phyloP scores from a whole-genome alignment of 805 yeast species.

The Nakazawaea anatomiae region DNA sequence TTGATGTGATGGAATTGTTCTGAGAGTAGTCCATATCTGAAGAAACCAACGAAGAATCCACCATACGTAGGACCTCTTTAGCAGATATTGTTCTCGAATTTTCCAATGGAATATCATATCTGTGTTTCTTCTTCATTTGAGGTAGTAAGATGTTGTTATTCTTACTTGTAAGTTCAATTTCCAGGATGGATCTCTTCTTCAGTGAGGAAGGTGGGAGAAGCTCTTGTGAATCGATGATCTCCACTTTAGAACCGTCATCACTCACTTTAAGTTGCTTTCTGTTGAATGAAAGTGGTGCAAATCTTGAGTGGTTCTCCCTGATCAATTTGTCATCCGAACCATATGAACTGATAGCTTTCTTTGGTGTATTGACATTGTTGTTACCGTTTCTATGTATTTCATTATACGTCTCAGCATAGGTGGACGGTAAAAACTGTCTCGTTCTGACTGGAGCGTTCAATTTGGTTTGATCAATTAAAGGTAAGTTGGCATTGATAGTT shows the following conservation, averaged over 20 bases:
- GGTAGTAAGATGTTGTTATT: background rate
- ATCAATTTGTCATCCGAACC: background rate
- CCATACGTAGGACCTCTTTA: conserved; percentile 30
- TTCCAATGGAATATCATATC: conserved; percentile 23
- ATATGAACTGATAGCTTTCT: too few species aligned
- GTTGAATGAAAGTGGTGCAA: background rate
- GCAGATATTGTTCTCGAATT: conserved; percentile 31
- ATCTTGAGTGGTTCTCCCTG: background rate
- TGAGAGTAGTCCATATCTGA: conserved; percentile 22
- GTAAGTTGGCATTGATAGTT: background rate
- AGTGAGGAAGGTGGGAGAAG: background rate
- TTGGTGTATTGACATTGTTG: too few species aligned
- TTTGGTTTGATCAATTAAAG: background rate
- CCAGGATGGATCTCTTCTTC: conserved; percentile 3
- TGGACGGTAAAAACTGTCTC: conserved; percentile 3
- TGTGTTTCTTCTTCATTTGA: conserved; percentile 15
- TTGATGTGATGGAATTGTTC: background rate
- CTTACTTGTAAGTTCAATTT: background rate
- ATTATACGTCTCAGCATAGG: background rate
- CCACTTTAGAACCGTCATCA: background rate
- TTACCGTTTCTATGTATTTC: background rate
- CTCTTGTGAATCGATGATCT: too few species aligned
- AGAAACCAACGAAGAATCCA: conserved; percentile 30
- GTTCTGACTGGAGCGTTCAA: background rate
- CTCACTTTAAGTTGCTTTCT: background rate